phyloP scores from a whole-genome alignment of 176 grass and related monocot species.

The Triticum turgidum region DNA sequence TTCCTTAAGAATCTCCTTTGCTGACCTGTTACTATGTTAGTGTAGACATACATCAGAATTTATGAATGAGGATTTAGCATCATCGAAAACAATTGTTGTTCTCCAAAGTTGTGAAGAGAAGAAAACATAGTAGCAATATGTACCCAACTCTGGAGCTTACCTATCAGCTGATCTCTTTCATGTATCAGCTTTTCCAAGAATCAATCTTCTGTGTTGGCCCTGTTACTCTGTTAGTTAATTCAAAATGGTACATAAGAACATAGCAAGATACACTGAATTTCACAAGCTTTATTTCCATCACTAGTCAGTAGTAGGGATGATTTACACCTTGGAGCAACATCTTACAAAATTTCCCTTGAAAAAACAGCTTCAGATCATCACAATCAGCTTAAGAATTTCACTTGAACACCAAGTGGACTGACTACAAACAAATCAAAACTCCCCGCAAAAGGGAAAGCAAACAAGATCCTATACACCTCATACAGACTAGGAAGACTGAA shows the following conservation, averaged over 20 bases:
- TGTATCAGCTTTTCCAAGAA: too few relatives aligned
- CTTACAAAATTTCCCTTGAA: background rate
- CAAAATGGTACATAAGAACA: background rate
- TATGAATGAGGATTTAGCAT: background rate
- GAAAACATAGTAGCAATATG: background rate
- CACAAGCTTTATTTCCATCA: background rate
- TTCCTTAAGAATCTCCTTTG: background rate
- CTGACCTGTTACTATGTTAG: background rate
- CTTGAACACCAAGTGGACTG: background rate
- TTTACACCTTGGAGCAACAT: background rate
- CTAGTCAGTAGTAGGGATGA: background rate
- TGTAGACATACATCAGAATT: background rate
- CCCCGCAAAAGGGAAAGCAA: background rate
- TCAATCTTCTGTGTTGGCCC: too few relatives aligned
- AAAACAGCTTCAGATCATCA: background rate
- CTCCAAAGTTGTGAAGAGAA: background rate
- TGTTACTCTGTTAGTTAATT: background rate
- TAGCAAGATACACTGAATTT: background rate
- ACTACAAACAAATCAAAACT: background rate
- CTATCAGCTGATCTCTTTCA: too few relatives aligned
- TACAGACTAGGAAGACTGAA: background rate
- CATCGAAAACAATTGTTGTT: background rate
- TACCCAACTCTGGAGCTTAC: too few relatives aligned
- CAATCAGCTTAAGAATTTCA: background rate
- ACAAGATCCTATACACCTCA: constrained; percentile 16